Conservation (phyloP, 2,329 filamentous ascomycete species). For the Trichoderma sp. region DNA sequence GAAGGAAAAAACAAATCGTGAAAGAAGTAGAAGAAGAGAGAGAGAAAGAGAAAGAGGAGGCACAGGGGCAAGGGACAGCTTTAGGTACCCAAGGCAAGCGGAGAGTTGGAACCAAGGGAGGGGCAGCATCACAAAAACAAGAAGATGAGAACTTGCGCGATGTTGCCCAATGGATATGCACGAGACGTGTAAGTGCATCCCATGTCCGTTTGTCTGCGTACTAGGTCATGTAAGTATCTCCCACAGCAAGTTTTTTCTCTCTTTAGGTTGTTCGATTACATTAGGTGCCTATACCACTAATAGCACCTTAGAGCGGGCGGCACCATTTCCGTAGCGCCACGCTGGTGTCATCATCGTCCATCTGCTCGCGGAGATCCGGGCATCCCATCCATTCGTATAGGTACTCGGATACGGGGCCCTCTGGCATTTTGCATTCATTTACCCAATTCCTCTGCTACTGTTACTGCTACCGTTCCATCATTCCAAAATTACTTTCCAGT, state of each 20-base stretch:
- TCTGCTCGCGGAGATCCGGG: not conserved
- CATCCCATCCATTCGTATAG: not conserved
- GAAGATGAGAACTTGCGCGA: not conserved
- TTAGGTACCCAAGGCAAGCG: not conserved
- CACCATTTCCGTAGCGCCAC: not conserved
- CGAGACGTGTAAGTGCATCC: not conserved
- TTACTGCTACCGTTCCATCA: not conserved
- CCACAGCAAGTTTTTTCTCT: not conserved
- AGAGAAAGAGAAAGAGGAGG: constrained; percentile 16
- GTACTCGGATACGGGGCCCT: not conserved
- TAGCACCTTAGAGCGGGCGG: not conserved
- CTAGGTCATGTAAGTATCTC: not conserved
- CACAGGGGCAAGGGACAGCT: constrained; percentile 1
- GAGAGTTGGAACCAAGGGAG: not conserved
- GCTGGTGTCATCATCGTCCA: constrained; percentile 6
- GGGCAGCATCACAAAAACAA: not conserved
- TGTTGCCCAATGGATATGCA: not conserved
- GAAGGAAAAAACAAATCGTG: not conserved
- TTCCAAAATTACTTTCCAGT: not conserved
- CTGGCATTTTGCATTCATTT: not conserved
- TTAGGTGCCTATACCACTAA: not conserved
- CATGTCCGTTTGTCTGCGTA: not conserved
- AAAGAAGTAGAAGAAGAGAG: not conserved
- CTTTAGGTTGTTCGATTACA: too few species aligned
- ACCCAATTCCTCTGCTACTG: too few species aligned